Evolutionary conservation across 106 monocot species (phyloP), one percentile per base, ranked within the genome.

Genomic region (Dioscorea alata): DNA sequence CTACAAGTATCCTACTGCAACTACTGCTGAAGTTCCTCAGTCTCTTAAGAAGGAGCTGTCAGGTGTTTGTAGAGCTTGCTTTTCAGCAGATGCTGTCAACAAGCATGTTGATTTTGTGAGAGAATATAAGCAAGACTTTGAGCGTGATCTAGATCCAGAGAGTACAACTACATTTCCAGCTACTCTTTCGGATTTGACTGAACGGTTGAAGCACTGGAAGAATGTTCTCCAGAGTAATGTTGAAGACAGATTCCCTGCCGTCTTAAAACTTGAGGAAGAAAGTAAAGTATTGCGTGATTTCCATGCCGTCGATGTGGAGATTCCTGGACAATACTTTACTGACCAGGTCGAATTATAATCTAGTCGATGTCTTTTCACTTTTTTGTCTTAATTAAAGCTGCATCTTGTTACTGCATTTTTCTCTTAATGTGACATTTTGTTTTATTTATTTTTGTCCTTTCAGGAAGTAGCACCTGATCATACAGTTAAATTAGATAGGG

Each of bases 401-500:
- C 42, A 8, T 42, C 6, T 2, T 42, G 6, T 42, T 42, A 42
- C 10, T 42, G 42, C 42, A 42, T 6, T 42, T 28, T 42, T 42
- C 42, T 42, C 10, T 42, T 42, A 42, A 42, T 42, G 6, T 42
- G 42, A 42, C 42, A 3, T 42, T 2, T 42, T 42, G 10, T 67
- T 16, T 32, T 56, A 48, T 62, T 12, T 69, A 13, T n/a, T 19
- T 53, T 65, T 33, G 23, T 49, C 12, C 51, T 65, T 71, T 49
- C 76, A 96, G 96, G 96, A 97, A 78, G 85, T 99, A 49, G 85
- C 90, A 65, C 99, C 99, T 70, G 99, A 99, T 74, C 99, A 99
- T 83, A 99, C 99, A 17, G 75, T 99, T 69, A 99, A 99, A 70
- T 59, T 99, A 57, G 99, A 99, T 59, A 80, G 93, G 69, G 76